A percentile compares a stretch with the other conserved stretches of the same genome.
Conservation (phyloP, 139 green algal species). For the Chlorella vulgaris region DNA sequence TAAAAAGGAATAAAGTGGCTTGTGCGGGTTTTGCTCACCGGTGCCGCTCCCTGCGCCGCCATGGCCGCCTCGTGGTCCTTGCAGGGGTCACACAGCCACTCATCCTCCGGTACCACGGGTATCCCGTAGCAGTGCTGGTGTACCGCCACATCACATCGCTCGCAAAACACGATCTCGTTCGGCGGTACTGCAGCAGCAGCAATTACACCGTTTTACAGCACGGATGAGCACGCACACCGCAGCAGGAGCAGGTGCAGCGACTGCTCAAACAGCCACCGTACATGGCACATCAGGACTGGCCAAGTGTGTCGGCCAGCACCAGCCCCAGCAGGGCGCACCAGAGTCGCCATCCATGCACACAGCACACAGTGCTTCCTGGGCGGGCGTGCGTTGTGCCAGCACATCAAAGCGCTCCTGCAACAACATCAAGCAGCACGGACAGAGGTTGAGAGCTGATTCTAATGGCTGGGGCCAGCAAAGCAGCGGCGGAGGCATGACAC, state of each 20-base stretch:
- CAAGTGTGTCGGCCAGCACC: not conserved
- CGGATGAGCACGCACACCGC: too few species aligned
- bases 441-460: not conserved
- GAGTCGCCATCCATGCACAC: conserved; percentile 84
- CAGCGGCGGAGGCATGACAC: too few species aligned
- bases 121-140: conserved; percentile 91
- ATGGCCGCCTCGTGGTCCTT: conserved; percentile 67
- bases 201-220: too few species aligned
- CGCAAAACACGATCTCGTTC: conserved; percentile 93
- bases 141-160: conserved; percentile 91
- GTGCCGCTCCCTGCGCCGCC: conserved; percentile 49
- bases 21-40: too few species aligned
- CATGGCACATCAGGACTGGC: too few species aligned
- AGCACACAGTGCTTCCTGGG: conserved; percentile 85
- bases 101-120: conserved; percentile 63
- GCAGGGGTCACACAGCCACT: conserved; percentile 95
- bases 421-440: not conserved
- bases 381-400: conserved; percentile 46
- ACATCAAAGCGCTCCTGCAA: conserved; percentile 47
- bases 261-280: too few species aligned
- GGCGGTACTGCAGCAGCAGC: conserved; percentile 50
- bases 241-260: too few species aligned
- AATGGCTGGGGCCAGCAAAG: too few species aligned
- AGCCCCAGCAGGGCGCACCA: not conserved
- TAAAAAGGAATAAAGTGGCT: too few species aligned